phyloP scores from a whole-genome alignment of 2,329 filamentous ascomycete species.

The Talaromyces islandicus region DNA sequence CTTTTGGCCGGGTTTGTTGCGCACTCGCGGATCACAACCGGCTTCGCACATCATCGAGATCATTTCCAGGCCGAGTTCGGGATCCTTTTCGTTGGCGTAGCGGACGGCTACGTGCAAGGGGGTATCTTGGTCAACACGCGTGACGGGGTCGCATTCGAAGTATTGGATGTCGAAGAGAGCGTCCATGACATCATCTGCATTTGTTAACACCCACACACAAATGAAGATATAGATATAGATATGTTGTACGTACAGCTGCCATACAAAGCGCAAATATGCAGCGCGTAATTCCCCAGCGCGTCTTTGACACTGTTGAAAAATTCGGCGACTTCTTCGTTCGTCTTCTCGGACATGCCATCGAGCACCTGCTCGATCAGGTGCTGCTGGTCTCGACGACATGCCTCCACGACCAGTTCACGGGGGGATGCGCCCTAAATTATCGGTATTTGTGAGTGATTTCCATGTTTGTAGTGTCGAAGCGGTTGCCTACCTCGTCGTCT shows the following conservation, averaged over 20 bases:
- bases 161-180: constrained; percentile 42
- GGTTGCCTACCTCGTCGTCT: constrained; percentile 34
- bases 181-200: constrained; percentile 43
- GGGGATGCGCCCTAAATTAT: constrained; percentile 68
- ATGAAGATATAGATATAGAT: not conserved
- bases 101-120: constrained; percentile 41
- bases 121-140: constrained; percentile 41
- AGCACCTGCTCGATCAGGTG: constrained; percentile 75
- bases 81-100: constrained; percentile 42
- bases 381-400: constrained; percentile 87
- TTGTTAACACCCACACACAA: not conserved
- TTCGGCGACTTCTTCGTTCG: constrained; percentile 58
- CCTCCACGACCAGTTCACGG: constrained; percentile 81
- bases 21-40: constrained; percentile 42
- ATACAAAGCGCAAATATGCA: constrained; percentile 80
- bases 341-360: constrained; percentile 51
- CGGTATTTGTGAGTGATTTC: not conserved
- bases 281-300: constrained; percentile 77
- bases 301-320: constrained; percentile 84
- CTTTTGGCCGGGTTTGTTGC: constrained; percentile 43
- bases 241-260: constrained; percentile 66
- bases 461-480: not conserved
- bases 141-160: constrained; percentile 44
- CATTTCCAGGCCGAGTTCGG: constrained; percentile 38
- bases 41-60: constrained; percentile 46